phyloP scores from a whole-genome alignment of 805 yeast genomes.

The Cyberlindnera mycetangii region DNA sequence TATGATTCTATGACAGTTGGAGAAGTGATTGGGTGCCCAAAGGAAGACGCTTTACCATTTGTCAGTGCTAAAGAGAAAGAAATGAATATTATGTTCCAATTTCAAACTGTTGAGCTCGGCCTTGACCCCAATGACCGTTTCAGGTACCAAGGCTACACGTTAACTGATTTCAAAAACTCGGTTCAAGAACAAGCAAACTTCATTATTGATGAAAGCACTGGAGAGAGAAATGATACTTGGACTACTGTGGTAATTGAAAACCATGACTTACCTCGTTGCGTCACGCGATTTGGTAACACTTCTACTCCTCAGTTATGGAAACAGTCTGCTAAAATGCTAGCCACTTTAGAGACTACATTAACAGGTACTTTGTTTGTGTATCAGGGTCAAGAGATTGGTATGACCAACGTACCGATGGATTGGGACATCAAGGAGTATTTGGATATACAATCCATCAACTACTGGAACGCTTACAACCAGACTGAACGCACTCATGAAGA shows the following conservation, averaged over 20 bases:
- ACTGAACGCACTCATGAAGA: constrained; percentile 28
- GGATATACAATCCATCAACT: constrained; percentile 47
- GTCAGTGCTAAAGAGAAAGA: constrained; percentile 37
- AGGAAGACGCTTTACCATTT: constrained; percentile 41
- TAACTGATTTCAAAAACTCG: constrained; percentile 41
- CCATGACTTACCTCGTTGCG: constrained; percentile 54
- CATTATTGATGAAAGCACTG: constrained; percentile 32
- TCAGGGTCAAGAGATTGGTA: constrained; percentile 62
- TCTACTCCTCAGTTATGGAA: constrained; percentile 31
- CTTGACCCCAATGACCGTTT: constrained; percentile 34
- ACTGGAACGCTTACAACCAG: constrained; percentile 33
- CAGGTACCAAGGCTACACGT: constrained; percentile 32
- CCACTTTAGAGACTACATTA: constrained; percentile 42
- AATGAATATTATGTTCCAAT: constrained; percentile 40
- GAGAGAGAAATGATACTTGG: constrained; percentile 48
- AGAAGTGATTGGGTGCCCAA: constrained; percentile 46
- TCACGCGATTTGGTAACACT: constrained; percentile 49
- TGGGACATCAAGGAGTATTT: constrained; percentile 50
- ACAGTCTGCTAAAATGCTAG: constrained; percentile 46
- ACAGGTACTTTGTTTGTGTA: constrained; percentile 55
- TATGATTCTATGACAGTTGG: constrained; percentile 58
- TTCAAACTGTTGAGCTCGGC: constrained; percentile 36
- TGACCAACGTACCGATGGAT: constrained; percentile 41
- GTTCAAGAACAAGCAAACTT: constrained; percentile 34
- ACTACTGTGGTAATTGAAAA: constrained; percentile 52